Base-by-base conservation (phyloP, 306 rosid species). In the Oxytropis ochrocephala region DNA sequence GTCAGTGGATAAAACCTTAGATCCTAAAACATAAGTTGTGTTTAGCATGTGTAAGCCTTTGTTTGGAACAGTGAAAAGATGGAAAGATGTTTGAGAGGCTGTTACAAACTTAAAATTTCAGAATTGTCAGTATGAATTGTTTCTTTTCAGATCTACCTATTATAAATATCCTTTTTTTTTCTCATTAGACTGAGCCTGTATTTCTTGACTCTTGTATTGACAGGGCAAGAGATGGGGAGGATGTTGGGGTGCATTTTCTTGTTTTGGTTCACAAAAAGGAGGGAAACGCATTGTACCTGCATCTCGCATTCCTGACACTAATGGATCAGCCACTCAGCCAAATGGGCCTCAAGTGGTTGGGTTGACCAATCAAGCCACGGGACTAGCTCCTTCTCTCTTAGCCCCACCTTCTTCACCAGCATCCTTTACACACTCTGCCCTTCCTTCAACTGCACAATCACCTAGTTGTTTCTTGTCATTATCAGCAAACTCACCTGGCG, bases 141-240 rank as follows among this genome's bases (percentile, higher is more conserved):
- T 69, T 54, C 64, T 36, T 69, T 65, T 59, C 33, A 30, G 8
- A 70, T 78, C 50, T 79, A 30, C 75, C 16, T 32, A 57, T 61
- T 64, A 19, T 64, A 70, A 11, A 14, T 71, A 29, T 60, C 48
- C 52, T 75, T 62, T 47, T 36, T 49, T 38, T 49, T 57, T 16
- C 35, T 59, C n/a, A n/a, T n/a, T 80, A 51, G 57, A 63, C 36
- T 54, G 49, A 74, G 6, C 48, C 68, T 72, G 17, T 52, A 52
- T 54, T 76, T 39, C 66, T 74, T 74, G 14, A 33, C 41, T 66
- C 41, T 66, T 78, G 57, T 64, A 43, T 83, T 79, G 82, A 72
- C 97, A 95, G 99, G 79, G 87, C 65, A 95, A 91, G 89, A 87
- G 96, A 83, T 95, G 99, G 99, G 96, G 91, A 72, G 99, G 97